Conservation (phyloP, 2,329 filamentous ascomycete genomes). For the Xylaria sp. region DNA sequence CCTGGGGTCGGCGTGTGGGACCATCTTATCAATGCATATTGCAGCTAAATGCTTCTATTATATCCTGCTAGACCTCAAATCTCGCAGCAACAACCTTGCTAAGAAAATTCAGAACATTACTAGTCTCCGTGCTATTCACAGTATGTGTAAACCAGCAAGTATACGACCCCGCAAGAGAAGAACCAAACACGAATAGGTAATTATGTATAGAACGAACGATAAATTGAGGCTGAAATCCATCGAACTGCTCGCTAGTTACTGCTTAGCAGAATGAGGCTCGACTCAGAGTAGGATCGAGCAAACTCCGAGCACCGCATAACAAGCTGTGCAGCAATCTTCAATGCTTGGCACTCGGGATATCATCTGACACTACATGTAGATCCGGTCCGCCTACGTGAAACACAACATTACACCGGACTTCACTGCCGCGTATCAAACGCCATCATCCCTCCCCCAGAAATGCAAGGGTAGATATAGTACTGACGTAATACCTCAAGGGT, state of each 20-base stretch:
- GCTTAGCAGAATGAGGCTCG: constrained; percentile 13
- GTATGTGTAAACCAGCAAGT: background rate
- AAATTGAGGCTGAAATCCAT: background rate
- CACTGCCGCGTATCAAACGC: constrained; percentile 24
- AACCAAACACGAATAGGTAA: background rate
- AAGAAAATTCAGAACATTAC: background rate
- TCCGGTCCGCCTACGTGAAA: constrained; percentile 42
- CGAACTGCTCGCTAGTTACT: background rate
- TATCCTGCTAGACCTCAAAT: background rate
- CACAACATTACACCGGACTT: constrained; percentile 40
- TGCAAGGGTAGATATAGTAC: background rate
- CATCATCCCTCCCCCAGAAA: background rate
- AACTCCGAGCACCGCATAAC: constrained; percentile 33
- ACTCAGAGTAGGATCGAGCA: constrained; percentile 20
- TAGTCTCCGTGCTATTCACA: background rate
- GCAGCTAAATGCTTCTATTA: background rate
- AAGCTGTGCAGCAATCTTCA: constrained; percentile 38
- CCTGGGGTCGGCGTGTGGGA: background rate
- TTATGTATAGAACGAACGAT: background rate
- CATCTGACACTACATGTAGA: constrained; percentile 41
- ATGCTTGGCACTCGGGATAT: constrained; percentile 36
- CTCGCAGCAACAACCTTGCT: background rate
- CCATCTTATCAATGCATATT: background rate
- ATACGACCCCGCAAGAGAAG: background rate
- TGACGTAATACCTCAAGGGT: constrained; percentile 4